Evolutionary conservation across 805 yeast genomes (phyloP).

Genomic region (Sugiyamaella chiloensis): DNA sequence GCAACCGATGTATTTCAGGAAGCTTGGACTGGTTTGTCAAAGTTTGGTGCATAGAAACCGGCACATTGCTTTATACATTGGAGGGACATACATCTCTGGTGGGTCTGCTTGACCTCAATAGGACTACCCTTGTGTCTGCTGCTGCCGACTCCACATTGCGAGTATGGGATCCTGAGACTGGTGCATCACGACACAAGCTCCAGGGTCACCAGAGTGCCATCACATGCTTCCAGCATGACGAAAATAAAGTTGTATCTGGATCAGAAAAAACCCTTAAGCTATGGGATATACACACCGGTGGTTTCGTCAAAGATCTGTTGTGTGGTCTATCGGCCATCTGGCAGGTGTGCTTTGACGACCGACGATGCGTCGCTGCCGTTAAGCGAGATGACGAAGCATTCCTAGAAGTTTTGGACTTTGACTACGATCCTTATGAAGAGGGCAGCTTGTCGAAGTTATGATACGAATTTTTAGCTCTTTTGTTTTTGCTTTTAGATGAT

Average conservation of each 20-base stretch:
- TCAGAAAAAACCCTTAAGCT: slow-evolving; percentile 82
- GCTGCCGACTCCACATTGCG: slow-evolving; percentile 93
- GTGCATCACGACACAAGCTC: slow-evolving; percentile 62
- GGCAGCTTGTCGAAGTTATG: too few relatives aligned
- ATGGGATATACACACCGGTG: slow-evolving; percentile 81
- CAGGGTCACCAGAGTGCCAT: slow-evolving; percentile 82
- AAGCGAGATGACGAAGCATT: slow-evolving; percentile 67
- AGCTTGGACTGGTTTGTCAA: slow-evolving; percentile 85
- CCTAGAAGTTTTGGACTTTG: slow-evolving; percentile 83
- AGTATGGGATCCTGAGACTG: slow-evolving; percentile 85
- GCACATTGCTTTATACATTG: slow-evolving; percentile 62
- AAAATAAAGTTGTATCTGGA: slow-evolving; percentile 81
- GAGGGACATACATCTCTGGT: slow-evolving; percentile 90
- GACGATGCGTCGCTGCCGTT: slow-evolving; percentile 87
- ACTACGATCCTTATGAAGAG: slow-evolving; percentile 35
- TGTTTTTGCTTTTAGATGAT: too few relatives aligned
- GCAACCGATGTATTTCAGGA: slow-evolving; percentile 83
- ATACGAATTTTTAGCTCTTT: too few relatives aligned
- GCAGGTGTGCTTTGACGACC: slow-evolving; percentile 87
- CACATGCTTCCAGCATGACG: slow-evolving; percentile 89
- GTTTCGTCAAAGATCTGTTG: slow-evolving; percentile 65
- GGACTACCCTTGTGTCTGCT: slow-evolving; percentile 79
- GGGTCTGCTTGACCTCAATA: slow-evolving; percentile 76
- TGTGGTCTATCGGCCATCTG: slow-evolving; percentile 83
- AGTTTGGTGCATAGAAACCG: slow-evolving; percentile 84